phyloP scores from a whole-genome alignment of 1,284 basidiomycete genomes.

The Ceratobasidium sp. region DNA sequence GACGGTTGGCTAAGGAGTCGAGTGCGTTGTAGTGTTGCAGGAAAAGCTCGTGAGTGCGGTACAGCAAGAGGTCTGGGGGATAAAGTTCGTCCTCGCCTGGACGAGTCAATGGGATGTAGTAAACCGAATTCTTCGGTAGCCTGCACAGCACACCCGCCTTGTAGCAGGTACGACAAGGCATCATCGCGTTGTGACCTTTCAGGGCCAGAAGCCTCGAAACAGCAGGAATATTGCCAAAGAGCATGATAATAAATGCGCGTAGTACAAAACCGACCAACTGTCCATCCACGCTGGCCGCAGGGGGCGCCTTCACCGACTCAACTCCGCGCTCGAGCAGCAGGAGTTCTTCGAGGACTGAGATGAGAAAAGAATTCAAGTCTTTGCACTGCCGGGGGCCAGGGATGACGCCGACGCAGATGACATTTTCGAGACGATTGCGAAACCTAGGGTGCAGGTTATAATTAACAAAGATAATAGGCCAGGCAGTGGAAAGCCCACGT shows the following conservation, averaged over 20 bases:
- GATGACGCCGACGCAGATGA: slow-evolving; percentile 23
- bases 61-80: slow-evolving; percentile 5
- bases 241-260: slow-evolving; percentile 38
- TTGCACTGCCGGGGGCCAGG: slow-evolving; percentile 44
- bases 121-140: neutral
- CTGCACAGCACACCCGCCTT: neutral
- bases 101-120: slow-evolving; percentile 39
- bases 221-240: slow-evolving; percentile 46
- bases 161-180: slow-evolving; percentile 44
- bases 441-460: slow-evolving; percentile 45
- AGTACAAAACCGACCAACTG: slow-evolving; percentile 19
- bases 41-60: slow-evolving; percentile 20
- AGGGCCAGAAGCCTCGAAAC: slow-evolving; percentile 42
- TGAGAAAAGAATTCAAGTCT: slow-evolving; percentile 47
- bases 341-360: slow-evolving; percentile 44
- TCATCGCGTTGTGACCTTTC: slow-evolving; percentile 44
- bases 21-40: neutral
- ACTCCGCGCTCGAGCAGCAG: slow-evolving; percentile 42
- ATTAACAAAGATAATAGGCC: slow-evolving; percentile 48
- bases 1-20: neutral
- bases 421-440: slow-evolving; percentile 39
- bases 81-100: neutral
- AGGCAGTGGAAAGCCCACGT: slow-evolving; percentile 54
- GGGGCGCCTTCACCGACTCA: slow-evolving; percentile 5
- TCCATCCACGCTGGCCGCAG: neutral